Conservation (phyloP, 2,329 filamentous ascomycete species). For the Parastagonospora avenae region DNA sequence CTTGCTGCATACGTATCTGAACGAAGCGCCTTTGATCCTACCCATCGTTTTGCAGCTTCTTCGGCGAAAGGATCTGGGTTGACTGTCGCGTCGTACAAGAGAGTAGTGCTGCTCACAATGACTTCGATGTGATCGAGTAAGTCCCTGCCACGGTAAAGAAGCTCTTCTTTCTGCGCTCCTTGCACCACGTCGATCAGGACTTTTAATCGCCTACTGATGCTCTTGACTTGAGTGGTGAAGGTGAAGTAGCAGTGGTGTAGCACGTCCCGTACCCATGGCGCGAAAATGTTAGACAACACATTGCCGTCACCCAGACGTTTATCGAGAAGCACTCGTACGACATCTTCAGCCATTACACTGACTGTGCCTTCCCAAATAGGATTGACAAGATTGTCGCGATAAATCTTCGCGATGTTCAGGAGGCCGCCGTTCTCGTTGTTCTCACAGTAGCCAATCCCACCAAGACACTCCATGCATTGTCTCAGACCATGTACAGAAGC, state of each 20-base stretch:
- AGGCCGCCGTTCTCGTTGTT: conserved; percentile 61
- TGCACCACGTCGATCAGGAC: conserved; percentile 8
- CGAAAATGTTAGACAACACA: conserved; percentile 25
- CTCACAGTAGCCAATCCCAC: conserved; percentile 69
- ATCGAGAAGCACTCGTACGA: conserved; percentile 51
- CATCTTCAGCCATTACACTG: conserved; percentile 67
- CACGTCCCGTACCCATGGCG: conserved; percentile 20
- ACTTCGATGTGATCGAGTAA: conserved; percentile 39
- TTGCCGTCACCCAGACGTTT: conserved; percentile 36
- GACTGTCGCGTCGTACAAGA: conserved; percentile 46
- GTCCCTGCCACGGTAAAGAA: conserved; percentile 33
- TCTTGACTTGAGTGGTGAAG: conserved; percentile 11
- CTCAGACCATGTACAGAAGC: conserved; percentile 54
- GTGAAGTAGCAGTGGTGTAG: conserved; percentile 8
- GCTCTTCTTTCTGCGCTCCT: conserved; percentile 20
- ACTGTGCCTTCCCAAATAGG: conserved; percentile 77
- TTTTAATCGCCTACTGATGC: conserved; percentile 16
- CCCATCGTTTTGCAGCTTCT: conserved; percentile 47
- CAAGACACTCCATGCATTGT: conserved; percentile 67
- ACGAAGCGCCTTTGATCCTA: conserved; percentile 6
- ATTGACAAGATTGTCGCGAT: conserved; percentile 67
- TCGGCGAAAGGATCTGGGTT: conserved; percentile 38
- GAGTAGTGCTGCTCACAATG: conserved; percentile 42
- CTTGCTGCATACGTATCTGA: background rate
- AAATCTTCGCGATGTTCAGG: conserved; percentile 69